Base-by-base conservation (phyloP, 352 stramenopile species). In the Globisporangium paddicum region DNA sequence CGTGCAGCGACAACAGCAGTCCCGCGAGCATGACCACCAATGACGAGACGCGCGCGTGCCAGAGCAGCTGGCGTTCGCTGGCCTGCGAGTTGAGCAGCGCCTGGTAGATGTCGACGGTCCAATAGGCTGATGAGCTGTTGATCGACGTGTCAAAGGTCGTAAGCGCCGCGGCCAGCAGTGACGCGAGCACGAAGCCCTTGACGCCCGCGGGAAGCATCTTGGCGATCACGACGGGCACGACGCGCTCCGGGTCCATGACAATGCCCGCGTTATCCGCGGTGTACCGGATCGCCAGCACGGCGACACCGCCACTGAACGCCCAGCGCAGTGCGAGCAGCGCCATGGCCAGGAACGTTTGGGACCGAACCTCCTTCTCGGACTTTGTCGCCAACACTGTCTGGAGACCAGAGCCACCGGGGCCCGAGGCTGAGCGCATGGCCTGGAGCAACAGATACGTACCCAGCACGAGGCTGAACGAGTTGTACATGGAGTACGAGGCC, bases 121-220 rank as follows among this genome's bases (percentile, higher is more conserved):
- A 92, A 62, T 92, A 92, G 7, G 82, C 78, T 0, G 82, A 92
- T 30, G 78, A 71, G 45, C 72, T 86, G 62, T 92, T 89, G 71
- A 92, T 89, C 2, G 75, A 87, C 18, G 82, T 88, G 55, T 92
- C 82, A 57, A 92, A 92, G 2, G 82, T 92, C 25, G 82, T 92
- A 18, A 92, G 68, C 28, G 82, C 82, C 30, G 82, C 82, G 16
- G 82, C 82, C 4, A 92, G 59, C 7, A 92, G 62, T 3, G 82
- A 85, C 30, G 82, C 78, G 23, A 92, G 58, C 44, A 92, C 77
- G 34, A 90, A 87, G 0, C 82, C 82, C 45, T 87, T 86, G 25
- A 73, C 51, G 9, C 82, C 82, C 3, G 73, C 68, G 1, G 82
- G 82, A 9, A 92, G 63, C 60, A 90, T 77, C 55, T 92, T 87